These are phyloP conservation scores for Monosporascus sp. DNA, from an alignment of 2,329 filamentous ascomycete genomes.

Conservation along the genomic window DNA sequence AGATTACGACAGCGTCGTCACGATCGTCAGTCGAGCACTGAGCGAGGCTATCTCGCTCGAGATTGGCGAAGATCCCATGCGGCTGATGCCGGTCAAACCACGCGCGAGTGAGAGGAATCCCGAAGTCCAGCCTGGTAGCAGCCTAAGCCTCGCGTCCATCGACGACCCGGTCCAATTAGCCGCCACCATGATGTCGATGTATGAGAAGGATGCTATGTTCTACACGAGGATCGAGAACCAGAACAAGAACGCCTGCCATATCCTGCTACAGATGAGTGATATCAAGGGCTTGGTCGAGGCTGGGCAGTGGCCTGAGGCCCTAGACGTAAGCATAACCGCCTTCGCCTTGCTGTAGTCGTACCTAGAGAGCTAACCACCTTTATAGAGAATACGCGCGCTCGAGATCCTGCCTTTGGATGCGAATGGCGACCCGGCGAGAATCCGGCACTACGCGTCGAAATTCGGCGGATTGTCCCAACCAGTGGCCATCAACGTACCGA, in stretches of 20 bases:
- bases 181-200: conserved; percentile 58
- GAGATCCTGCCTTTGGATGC: conserved; percentile 77
- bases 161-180: conserved; percentile 58
- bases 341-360: not conserved
- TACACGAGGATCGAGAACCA: conserved; percentile 51
- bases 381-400: conserved; percentile 65
- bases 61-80: conserved; percentile 74
- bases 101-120: conserved; percentile 41
- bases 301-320: conserved; percentile 50
- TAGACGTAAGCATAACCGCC: conserved; percentile 47
- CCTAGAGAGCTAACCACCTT: conserved; percentile 6
- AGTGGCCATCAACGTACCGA: conserved; percentile 83
- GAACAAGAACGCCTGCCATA: conserved; percentile 51
- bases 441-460: conserved; percentile 73
- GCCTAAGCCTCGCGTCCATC: conserved; percentile 55
- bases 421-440: conserved; percentile 66
- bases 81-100: conserved; percentile 75
- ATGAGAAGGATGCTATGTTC: conserved; percentile 57
- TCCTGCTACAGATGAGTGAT: conserved; percentile 55
- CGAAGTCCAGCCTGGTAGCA: conserved; percentile 43
- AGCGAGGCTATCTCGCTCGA: conserved; percentile 86
- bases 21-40: conserved; percentile 82
- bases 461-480: conserved; percentile 75
- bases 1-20: conserved; percentile 91
- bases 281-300: conserved; percentile 53